Base-by-base conservation (phyloP, 148 eudicot species). In the Dianthus caryophyllus region DNA sequence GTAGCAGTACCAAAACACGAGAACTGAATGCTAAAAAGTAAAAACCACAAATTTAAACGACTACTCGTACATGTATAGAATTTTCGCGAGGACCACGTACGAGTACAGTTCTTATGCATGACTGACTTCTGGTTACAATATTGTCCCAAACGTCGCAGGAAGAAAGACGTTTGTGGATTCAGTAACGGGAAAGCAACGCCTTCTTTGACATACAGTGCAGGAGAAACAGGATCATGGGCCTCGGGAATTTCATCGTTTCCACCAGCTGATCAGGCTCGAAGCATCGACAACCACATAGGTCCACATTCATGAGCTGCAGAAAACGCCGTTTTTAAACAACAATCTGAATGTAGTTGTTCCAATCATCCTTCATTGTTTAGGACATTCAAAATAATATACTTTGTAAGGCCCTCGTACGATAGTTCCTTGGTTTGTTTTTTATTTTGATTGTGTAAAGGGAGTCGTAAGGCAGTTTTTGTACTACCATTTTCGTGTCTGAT, bases 161-260 rank as follows among this genome's bases (percentile, higher is more conserved):
- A 71, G 60, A 67, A 80, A 77, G 73, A 44, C 76, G n/a, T 56
- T 54, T 58, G 68, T 80, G 44, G 84, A 80, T 67, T 80, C 76
- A 2, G 76, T 80, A 55, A 77, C 78, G 7, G 81, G 80, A 33
- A 80, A 74, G 75, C 81, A 73, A 26, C 78, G 84, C 38, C 78
- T 80, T 54, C 84, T 80, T 71, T 80, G 54, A 80, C 39, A 33
- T 33, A 3, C 4, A 2, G 4, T 20, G 59, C 29, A 10, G 26
- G 25, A n/a, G 60, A 55, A n/a, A 53, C 11, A 29, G 2, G 58
- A 26, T 66, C 2, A 15, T 12, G 1, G 11, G 15, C 36, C 58
- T 48, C 20, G 17, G 41, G 21, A 25, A 10, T 25, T 25, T 39
- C 31, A 16, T 18, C 33, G 18, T 25, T 39, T 21, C 38, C 51